Evolutionary conservation across 164 flowering plant species (phyloP).

Genomic region (Aristolochia fimbriata): DNA sequence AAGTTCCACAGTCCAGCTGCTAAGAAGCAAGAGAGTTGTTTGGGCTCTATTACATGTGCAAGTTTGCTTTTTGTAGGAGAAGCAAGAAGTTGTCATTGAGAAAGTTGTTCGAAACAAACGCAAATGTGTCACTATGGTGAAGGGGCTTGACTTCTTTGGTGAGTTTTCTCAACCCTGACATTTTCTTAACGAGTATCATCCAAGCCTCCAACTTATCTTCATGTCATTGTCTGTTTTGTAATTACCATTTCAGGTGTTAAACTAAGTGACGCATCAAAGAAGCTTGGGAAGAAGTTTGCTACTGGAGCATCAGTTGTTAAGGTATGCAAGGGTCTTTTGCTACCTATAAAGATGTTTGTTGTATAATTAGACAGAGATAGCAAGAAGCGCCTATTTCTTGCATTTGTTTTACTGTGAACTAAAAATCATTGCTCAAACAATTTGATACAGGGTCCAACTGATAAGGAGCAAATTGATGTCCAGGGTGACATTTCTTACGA

Average conservation of each 20-base stretch:
- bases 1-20: too few relatives aligned
- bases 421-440: not conserved
- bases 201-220: not conserved
- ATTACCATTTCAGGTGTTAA: conserved; percentile 56
- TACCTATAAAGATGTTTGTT: not conserved
- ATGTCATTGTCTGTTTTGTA: not conserved
- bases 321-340: conserved; percentile 25
- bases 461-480: conserved; percentile 96
- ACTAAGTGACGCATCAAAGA: conserved; percentile 96
- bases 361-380: not conserved
- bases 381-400: not conserved
- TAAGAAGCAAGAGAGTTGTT: not conserved
- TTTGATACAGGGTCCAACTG: conserved; percentile 74
- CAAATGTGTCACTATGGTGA: conserved; percentile 75
- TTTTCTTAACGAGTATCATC: not conserved
- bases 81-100: conserved; percentile 72
- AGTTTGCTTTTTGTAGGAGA: conserved; percentile 38
- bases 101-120: conserved; percentile 79
- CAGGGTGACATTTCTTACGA: conserved; percentile 92
- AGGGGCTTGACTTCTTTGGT: conserved; percentile 91
- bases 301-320: conserved; percentile 98
- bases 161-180: conserved; percentile 12
- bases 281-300: conserved; percentile 98
- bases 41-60: not conserved
- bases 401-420: not conserved